Conservation (phyloP, 768 basidiomycete genomes). For the Sarcomyxa edulis region DNA sequence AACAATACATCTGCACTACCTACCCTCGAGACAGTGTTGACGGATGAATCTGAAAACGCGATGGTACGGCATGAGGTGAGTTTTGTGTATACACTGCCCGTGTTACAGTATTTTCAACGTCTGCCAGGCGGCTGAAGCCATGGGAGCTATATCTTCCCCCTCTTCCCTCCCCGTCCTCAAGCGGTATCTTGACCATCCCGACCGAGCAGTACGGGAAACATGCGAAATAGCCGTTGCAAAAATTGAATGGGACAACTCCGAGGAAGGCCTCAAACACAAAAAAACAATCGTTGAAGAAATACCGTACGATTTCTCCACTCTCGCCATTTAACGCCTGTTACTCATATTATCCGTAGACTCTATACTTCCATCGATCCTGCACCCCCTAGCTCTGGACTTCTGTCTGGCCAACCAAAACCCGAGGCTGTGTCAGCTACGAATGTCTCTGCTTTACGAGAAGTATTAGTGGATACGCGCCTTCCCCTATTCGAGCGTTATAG, state of each 20-base stretch:
- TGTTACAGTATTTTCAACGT: conserved; percentile 11
- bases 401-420: conserved; percentile 48
- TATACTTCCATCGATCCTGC: conserved; percentile 91
- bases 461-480: conserved; percentile 59
- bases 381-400: conserved; percentile 64
- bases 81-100: conserved; percentile 6
- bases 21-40: conserved; percentile 70
- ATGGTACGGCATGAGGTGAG: conserved; percentile 97
- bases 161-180: conserved; percentile 63
- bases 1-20: conserved; percentile 69
- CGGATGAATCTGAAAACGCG: conserved; percentile 68
- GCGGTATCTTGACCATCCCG: conserved; percentile 66
- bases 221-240: conserved; percentile 96
- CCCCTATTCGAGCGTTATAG: conserved; percentile 92
- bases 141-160: conserved; percentile 84
- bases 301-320: conserved; percentile 28
- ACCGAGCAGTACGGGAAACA: conserved; percentile 83
- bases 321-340: background rate
- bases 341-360: conserved; percentile 30
- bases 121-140: conserved; percentile 92
- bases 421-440: conserved; percentile 41
- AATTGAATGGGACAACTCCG: conserved; percentile 87
- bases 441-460: conserved; percentile 50
- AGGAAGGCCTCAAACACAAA: conserved; percentile 55
- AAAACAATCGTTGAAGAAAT: conserved; percentile 22